phyloP scores from a whole-genome alignment of 345 rosid species.

The Hypericum perforatum region DNA sequence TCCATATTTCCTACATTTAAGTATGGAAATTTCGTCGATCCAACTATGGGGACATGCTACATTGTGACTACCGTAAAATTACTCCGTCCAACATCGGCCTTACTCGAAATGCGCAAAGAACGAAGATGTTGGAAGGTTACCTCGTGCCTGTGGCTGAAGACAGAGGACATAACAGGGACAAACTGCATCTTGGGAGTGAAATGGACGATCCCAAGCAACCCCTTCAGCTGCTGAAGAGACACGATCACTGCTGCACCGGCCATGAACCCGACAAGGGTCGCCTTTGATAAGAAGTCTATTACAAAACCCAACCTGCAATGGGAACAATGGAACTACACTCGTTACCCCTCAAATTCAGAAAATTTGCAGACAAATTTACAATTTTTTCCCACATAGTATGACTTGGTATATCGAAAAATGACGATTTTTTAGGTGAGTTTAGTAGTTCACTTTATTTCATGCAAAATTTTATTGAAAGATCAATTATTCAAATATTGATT shows the following conservation, averaged over 20 bases:
- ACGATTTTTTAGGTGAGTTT: too few species aligned
- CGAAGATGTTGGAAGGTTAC: constrained; percentile 16
- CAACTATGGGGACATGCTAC: background rate
- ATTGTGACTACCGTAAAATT: background rate
- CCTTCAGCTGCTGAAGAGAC: constrained; percentile 85
- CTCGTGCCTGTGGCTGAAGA: constrained; percentile 48
- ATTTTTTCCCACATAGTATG: too few species aligned
- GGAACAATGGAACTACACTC: constrained; percentile 3
- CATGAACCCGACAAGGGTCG: constrained; percentile 90
- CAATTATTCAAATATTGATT: too few species aligned
- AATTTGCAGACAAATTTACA: too few species aligned
- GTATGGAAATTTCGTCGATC: constrained; percentile 7
- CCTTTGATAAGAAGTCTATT: constrained; percentile 94
- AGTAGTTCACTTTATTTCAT: too few species aligned
- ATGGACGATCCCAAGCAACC: constrained; percentile 89
- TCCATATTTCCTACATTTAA: constrained; percentile 2
- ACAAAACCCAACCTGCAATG: constrained; percentile 77
- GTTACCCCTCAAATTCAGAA: background rate
- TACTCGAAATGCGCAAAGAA: background rate
- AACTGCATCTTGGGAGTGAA: constrained; percentile 86
- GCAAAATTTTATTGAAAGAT: too few species aligned
- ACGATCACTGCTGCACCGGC: constrained; percentile 98
- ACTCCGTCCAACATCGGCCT: background rate
- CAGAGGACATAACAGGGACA: constrained; percentile 63
- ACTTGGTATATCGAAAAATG: too few species aligned